Conservation (phyloP, 2,329 filamentous ascomycete species). For the Piedraia hortae region DNA sequence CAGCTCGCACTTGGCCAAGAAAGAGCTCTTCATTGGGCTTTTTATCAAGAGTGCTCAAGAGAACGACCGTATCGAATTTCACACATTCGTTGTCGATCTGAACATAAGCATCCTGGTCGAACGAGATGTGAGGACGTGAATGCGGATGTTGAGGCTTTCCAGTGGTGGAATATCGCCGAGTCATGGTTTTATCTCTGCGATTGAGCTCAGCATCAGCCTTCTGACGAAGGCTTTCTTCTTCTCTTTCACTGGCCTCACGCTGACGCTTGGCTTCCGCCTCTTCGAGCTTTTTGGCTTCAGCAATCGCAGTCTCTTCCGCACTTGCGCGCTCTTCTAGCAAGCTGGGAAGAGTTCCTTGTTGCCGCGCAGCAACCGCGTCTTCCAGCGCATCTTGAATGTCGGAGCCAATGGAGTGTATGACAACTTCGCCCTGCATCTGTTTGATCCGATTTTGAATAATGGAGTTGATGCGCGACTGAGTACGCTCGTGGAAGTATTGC, state of each 20-base stretch:
- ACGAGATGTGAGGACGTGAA: constrained; percentile 4
- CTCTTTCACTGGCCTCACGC: constrained; percentile 22
- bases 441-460: constrained; percentile 43
- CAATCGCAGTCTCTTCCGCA: constrained; percentile 45
- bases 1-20: constrained; percentile 4
- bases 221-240: constrained; percentile 40
- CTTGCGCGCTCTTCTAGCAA: constrained; percentile 68
- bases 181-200: constrained; percentile 33
- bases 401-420: constrained; percentile 34
- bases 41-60: constrained; percentile 4
- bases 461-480: constrained; percentile 40
- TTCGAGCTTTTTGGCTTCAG: constrained; percentile 23
- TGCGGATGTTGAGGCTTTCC: constrained; percentile 2
- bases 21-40: constrained; percentile 3
- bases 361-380: constrained; percentile 54
- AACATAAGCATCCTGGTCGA: constrained; percentile 8
- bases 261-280: constrained; percentile 15
- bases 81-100: constrained; percentile 4
- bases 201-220: constrained; percentile 47
- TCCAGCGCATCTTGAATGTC: constrained; percentile 46
- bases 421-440: constrained; percentile 32
- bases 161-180: constrained; percentile 1
- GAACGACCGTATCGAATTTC: constrained; percentile 6
- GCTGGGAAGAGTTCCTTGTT: constrained; percentile 49
- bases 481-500: constrained; percentile 38